Percentiles rank a stretch among this genome's conserved stretches.
Evolutionary conservation across 768 basidiomycete species (phyloP).

Genomic region (Trametopsis cervina): DNA sequence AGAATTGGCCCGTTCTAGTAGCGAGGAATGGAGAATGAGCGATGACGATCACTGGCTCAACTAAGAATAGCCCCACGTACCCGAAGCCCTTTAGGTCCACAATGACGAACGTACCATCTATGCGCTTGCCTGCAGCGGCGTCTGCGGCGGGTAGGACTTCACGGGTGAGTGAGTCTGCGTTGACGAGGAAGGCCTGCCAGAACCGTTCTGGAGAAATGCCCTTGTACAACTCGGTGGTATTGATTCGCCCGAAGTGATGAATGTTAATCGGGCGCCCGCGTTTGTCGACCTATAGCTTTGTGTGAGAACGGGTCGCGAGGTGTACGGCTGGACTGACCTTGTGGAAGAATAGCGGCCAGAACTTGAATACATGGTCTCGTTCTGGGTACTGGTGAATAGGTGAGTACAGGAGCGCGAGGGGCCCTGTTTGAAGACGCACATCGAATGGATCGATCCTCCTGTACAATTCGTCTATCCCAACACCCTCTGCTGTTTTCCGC

Average conservation of each 20-base stretch:
- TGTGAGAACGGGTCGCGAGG: background rate
- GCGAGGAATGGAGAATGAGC: background rate
- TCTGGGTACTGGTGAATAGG: conserved; percentile 50
- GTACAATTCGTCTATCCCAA: conserved; percentile 63
- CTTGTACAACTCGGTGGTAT: conserved; percentile 29
- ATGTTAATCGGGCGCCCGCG: conserved; percentile 69
- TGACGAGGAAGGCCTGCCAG: conserved; percentile 57
- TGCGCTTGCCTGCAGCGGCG: conserved; percentile 41
- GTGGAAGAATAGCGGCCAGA: conserved; percentile 77
- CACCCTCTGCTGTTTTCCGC: conserved; percentile 55
- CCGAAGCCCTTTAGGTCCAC: conserved; percentile 68
- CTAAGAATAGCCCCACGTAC: conserved; percentile 27
- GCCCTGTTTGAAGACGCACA: conserved; percentile 34
- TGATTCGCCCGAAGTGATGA: conserved; percentile 53
- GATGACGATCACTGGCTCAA: background rate
- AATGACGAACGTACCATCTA: conserved; percentile 53
- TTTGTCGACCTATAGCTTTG: conserved; percentile 54
- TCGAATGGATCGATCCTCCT: conserved; percentile 60
- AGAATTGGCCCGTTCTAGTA: conserved; percentile 57
- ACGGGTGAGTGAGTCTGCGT: conserved; percentile 53
- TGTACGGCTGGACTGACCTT: conserved; percentile 38
- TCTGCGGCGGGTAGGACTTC: conserved; percentile 64
- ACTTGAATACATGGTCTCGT: conserved; percentile 60
- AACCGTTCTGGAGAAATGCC: conserved; percentile 24
- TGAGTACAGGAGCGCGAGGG: background rate